phyloP scores from a whole-genome alignment of 768 basidiomycete genomes.

The Suillus americanus region DNA sequence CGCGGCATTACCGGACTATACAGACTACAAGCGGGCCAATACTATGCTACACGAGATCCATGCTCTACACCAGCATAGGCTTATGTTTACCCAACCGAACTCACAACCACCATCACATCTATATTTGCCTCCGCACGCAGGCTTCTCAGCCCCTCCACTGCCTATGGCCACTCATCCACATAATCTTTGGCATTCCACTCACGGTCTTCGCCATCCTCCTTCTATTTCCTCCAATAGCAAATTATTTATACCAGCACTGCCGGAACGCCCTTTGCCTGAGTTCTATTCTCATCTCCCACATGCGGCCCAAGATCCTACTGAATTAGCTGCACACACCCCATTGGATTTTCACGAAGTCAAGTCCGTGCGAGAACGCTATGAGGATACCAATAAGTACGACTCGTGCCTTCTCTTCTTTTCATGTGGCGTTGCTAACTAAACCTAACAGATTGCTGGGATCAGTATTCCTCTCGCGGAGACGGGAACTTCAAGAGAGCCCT shows the following conservation, averaged over 20 bases:
- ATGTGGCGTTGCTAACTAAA: conserved; percentile 8
- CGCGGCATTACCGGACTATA: conserved; percentile 6
- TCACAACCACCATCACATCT: conserved; percentile 13
- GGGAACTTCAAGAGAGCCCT: conserved; percentile 21
- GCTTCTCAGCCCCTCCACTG: not conserved
- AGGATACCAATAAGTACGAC: conserved; percentile 62
- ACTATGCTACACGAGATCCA: conserved; percentile 70
- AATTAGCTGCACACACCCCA: conserved; percentile 10
- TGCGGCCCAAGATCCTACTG: conserved; percentile 3
- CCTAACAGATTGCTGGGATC: conserved; percentile 57
- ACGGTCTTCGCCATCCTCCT: conserved; percentile 1
- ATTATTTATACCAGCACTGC: not conserved
- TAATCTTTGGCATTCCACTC: conserved; percentile 3
- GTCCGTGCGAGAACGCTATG: conserved; percentile 59
- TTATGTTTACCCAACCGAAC: conserved; percentile 35
- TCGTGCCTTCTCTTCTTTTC: not conserved
- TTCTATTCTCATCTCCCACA: conserved; percentile 4
- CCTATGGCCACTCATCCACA: conserved; percentile 1
- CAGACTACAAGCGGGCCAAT: conserved; percentile 61
- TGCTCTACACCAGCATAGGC: conserved; percentile 62
- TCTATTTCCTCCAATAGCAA: conserved; percentile 10
- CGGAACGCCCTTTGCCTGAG: conserved; percentile 8
- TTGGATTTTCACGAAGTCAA: conserved; percentile 39
- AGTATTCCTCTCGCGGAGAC: conserved; percentile 61
- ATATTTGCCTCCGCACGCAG: not conserved